phyloP scores from a whole-genome alignment of 306 rosid species.

The Rosa persica region DNA sequence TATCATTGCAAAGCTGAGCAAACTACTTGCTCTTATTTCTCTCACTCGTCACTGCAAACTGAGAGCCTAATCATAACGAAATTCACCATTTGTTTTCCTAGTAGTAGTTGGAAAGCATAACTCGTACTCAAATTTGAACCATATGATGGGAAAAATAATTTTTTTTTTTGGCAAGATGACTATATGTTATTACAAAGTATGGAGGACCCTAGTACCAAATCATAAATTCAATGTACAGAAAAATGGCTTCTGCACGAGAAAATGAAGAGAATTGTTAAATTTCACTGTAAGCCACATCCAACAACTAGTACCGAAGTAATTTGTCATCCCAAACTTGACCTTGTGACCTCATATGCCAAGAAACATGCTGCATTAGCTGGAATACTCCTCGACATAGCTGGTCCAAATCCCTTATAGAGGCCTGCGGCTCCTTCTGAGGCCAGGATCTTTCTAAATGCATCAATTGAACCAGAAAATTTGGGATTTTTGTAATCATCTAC shows the following conservation, averaged over 20 bases:
- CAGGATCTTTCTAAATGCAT: constrained; percentile 71
- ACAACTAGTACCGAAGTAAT: constrained; percentile 3
- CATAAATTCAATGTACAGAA: constrained; percentile 8
- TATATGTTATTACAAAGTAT: background rate
- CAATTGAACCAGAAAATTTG: constrained; percentile 69
- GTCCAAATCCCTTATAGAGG: constrained; percentile 92
- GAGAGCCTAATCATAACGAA: no score
- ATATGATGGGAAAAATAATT: constrained; percentile 13
- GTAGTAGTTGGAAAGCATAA: background rate
- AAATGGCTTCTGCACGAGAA: constrained; percentile 4
- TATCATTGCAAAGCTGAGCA: no score
- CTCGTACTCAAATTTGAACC: background rate
- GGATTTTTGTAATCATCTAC: constrained; percentile 87
- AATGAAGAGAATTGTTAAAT: constrained; percentile 4
- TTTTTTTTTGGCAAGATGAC: constrained; percentile 11
- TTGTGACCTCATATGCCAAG: constrained; percentile 90
- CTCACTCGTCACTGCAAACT: no score
- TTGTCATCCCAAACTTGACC: constrained; percentile 68
- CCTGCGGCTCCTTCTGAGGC: constrained; percentile 80
- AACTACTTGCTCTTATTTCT: no score
- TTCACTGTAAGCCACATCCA: constrained; percentile 11
- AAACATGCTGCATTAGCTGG: constrained; percentile 98
- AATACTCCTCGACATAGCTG: constrained; percentile 86
- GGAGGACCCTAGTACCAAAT: constrained; percentile 14
- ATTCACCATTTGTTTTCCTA: no score